Evolutionary conservation across 495 filamentous ascomycete genomes (phyloP).

Genomic region (Lophiostoma macrostomum): DNA sequence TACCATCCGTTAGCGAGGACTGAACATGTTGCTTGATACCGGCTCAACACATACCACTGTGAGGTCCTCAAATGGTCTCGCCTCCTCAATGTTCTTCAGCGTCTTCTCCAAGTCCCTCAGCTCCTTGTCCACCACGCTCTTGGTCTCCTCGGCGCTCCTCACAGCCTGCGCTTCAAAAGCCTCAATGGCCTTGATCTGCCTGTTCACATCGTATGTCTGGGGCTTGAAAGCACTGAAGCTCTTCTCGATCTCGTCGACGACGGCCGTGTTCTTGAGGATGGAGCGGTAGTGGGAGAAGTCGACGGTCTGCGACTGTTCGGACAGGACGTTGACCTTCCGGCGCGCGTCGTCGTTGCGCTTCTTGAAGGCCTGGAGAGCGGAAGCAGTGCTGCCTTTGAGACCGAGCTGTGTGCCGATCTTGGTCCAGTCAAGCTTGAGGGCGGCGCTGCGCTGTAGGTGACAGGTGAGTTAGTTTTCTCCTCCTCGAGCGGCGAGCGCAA

Average conservation of each 20-base stretch:
- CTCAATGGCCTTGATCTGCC: constrained; percentile 96
- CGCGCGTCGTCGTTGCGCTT: constrained; percentile 99
- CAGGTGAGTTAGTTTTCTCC: constrained; percentile 29
- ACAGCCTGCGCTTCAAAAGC: constrained; percentile 95
- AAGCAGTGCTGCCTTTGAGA: constrained; percentile 88
- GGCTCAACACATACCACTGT: constrained; percentile 80
- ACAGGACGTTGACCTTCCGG: constrained; percentile 78
- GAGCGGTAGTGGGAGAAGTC: constrained; percentile 93
- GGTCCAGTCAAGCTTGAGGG: constrained; percentile 98
- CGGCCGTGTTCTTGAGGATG: constrained; percentile 86
- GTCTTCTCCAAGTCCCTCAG: constrained; percentile 88
- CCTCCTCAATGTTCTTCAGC: constrained; percentile 93
- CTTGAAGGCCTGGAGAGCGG: constrained; percentile 92
- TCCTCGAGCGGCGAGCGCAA: neutral
- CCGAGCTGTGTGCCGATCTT: constrained; percentile 88
- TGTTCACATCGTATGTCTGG: constrained; percentile 77
- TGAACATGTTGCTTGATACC: constrained; percentile 2
- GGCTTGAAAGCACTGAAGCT: constrained; percentile 88
- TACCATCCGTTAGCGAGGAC: constrained; percentile 33
- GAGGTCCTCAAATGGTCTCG: constrained; percentile 92
- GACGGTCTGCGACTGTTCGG: constrained; percentile 73
- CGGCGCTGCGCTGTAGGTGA: constrained; percentile 80
- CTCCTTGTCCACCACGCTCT: constrained; percentile 89
- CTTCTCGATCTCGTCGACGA: constrained; percentile 95
- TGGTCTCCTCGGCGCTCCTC: constrained; percentile 94